Percentiles rank a stretch among this genome's conserved stretches.
phyloP scores from a whole-genome alignment of 2,329 filamentous ascomycete species.

The Fusarium gaditjirri region DNA sequence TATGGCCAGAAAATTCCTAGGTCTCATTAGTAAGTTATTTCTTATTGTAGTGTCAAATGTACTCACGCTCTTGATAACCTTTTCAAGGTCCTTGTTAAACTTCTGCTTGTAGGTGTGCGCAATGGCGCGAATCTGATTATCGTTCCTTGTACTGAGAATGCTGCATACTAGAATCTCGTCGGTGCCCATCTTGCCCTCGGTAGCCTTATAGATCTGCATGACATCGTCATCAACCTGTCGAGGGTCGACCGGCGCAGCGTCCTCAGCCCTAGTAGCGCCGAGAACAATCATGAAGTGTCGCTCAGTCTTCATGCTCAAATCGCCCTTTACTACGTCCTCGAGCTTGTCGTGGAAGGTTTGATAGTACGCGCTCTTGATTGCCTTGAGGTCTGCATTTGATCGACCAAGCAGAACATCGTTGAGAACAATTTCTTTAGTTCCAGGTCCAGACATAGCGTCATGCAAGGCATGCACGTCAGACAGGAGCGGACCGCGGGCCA shows the following conservation, averaged over 20 bases:
- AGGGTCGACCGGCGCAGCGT: conserved; percentile 77
- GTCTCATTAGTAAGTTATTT: neutral
- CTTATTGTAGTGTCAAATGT: neutral
- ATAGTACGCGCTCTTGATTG: conserved; percentile 84
- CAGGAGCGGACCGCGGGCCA: conserved; percentile 81
- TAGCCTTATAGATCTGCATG: conserved; percentile 79
- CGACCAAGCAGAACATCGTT: conserved; percentile 87
- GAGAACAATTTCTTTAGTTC: conserved; percentile 86
- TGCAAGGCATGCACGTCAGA: conserved; percentile 78
- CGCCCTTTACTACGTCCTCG: conserved; percentile 77
- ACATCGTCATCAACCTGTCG: conserved; percentile 81
- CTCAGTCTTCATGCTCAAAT: conserved; percentile 88
- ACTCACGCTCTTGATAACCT: conserved; percentile 75
- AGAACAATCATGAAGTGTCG: conserved; percentile 86
- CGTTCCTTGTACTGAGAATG: conserved; percentile 79
- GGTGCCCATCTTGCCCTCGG: conserved; percentile 76
- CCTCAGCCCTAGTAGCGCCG: conserved; percentile 78
- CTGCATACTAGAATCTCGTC: conserved; percentile 82
- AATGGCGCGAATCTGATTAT: conserved; percentile 87
- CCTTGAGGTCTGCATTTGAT: conserved; percentile 86
- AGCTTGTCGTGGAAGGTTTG: conserved; percentile 73
- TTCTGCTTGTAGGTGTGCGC: conserved; percentile 77
- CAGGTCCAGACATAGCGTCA: conserved; percentile 78
- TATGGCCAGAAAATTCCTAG: conserved; percentile 88
- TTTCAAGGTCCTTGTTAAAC: conserved; percentile 76